Base-by-base conservation (phyloP, 257 asterid species). In the Capsicum baccatum region DNA sequence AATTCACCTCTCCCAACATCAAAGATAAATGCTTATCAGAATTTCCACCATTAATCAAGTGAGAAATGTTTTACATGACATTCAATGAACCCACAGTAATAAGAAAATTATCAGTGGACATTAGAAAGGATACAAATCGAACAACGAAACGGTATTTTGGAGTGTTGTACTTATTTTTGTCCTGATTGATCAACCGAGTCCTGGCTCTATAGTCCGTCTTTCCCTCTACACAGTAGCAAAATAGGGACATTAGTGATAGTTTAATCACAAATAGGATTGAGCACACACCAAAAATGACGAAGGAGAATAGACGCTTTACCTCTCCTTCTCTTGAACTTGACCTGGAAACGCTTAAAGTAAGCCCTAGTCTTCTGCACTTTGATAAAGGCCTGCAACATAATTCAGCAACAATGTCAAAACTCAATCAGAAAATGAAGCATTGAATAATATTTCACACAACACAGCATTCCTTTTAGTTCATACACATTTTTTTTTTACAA, bases 171-270 rank as follows among this genome's bases (percentile, higher is more conserved):
- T 94, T 93, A 84, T 92, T 94, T 86, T 94, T 94, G 79, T 94
- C 98, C 93, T 94, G 98, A 71, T 94, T 94, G 87, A 93, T 94
- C 88, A 94, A 71, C 21, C 97, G 93, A 60, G 89, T 94, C 87
- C 98, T 91, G 6, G 98, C 98, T 57, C 98, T 79, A n/a, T 93
- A 94, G 86, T 94, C 97, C 9, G 98, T 94, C 91, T 94, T 93
- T 21, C 98, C 98, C 94, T 91, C 98, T 94, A 85, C 80, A 80
- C 37, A 55, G 62, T 7, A 79, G 8, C 57, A 48, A 67, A 87
- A 64, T 5, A 26, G 26, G 52, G 63, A 76, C 52, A 26, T 76
- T 54, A 54, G 63, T 14, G 26, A 76, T 26, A 76, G 2, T 48
- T 26, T 13, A 54, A 55, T 33, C 52, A 14, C 21, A 21, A 52